Conservation (phyloP, 2,329 filamentous ascomycete species). For the Ceratocystis lukuohia region DNA sequence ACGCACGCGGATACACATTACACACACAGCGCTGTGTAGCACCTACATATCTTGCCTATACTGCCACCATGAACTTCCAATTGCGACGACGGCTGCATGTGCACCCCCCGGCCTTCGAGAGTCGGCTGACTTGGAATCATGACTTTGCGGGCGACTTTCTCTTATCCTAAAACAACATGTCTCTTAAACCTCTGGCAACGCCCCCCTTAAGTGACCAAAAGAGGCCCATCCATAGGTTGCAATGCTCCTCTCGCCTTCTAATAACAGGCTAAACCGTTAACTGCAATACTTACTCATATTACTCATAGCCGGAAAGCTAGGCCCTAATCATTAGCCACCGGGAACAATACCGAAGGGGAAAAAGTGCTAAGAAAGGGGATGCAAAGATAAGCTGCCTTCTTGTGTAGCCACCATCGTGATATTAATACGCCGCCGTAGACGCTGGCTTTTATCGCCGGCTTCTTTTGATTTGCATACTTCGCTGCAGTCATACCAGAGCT, state of each 20-base stretch:
- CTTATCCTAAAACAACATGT: neutral
- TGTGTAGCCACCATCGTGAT: neutral
- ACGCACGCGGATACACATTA: neutral
- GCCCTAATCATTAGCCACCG: neutral
- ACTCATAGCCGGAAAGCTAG: neutral
- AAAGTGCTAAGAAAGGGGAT: neutral
- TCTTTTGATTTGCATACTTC: neutral
- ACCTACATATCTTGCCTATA: neutral
- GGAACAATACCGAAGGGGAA: neutral
- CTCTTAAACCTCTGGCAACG: too few species aligned
- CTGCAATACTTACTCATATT: neutral
- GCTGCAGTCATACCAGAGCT: neutral
- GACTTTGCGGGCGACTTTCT: neutral
- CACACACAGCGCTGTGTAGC: neutral
- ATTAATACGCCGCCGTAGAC: neutral
- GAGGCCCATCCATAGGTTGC: neutral
- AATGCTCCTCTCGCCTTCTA: neutral
- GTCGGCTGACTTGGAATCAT: neutral
- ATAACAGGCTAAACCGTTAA: neutral
- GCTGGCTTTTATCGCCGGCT: neutral
- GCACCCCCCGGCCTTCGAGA: neutral
- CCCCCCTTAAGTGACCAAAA: neutral
- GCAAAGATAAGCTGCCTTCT: neutral
- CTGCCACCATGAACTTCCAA: neutral
- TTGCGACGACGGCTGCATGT: neutral